Evolutionary conservation across 306 rosid species (phyloP).

Genomic region (Coriaria nepalensis): DNA sequence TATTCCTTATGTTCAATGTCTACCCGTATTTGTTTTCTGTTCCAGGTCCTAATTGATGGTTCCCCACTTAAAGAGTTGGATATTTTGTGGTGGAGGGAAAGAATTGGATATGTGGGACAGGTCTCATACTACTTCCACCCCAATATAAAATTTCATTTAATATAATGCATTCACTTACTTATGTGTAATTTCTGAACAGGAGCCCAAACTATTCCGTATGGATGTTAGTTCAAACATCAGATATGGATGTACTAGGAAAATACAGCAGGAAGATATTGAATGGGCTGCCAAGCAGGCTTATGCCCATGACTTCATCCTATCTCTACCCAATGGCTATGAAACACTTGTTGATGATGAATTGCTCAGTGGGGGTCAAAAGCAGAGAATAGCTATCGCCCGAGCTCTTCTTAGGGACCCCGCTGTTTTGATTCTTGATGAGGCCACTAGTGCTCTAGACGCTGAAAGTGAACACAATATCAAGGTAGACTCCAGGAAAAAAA

Average conservation of each 20-base stretch:
- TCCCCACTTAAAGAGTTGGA: constrained; percentile 60
- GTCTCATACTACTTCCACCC: constrained; percentile 23
- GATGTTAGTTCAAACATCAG: constrained; percentile 76
- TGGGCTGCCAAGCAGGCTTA: constrained; percentile 96
- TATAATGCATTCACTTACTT: constrained; percentile 8
- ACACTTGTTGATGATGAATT: constrained; percentile 88
- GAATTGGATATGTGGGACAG: constrained; percentile 92
- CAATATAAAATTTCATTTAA: constrained; percentile 9
- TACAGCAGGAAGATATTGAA: constrained; percentile 60
- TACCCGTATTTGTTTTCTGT: constrained; percentile 7
- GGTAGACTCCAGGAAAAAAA: constrained; percentile 28
- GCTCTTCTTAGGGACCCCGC: constrained; percentile 92
- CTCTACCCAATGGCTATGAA: constrained; percentile 73
- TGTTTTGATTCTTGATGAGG: constrained; percentile 89
- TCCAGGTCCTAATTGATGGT: constrained; percentile 80
- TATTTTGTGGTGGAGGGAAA: constrained; percentile 85
- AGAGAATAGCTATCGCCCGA: constrained; percentile 88
- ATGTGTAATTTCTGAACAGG: constrained; percentile 33
- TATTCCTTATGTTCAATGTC: background rate
- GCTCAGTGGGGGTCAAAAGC: constrained; percentile 96
- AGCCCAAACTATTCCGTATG: constrained; percentile 83
- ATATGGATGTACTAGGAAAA: constrained; percentile 66
- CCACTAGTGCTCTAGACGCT: constrained; percentile 94
- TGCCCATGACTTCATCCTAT: constrained; percentile 76
- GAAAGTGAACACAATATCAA: constrained; percentile 87